These are phyloP conservation scores for Phoma sp. DNA, from an alignment of 2,329 filamentous ascomycete species.

Conservation along the genomic window DNA sequence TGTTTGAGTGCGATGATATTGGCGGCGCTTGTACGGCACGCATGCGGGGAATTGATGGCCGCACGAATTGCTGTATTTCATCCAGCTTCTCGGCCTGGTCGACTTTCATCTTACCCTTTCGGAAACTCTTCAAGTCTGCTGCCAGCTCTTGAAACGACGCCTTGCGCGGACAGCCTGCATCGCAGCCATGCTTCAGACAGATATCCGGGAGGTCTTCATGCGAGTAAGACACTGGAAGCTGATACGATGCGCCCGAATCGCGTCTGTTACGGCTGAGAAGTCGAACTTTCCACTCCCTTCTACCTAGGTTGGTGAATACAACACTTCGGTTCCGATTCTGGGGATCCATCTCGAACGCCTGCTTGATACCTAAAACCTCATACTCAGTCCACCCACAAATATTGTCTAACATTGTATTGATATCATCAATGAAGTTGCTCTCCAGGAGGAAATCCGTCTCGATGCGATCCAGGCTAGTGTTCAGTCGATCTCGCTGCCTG, in stretches of 20 bases:
- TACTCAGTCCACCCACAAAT: conserved; percentile 5
- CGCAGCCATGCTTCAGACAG: conserved; percentile 2
- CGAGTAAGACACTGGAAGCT: not conserved
- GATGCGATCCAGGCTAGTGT: conserved; percentile 8
- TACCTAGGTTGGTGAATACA: not conserved
- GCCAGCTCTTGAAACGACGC: not conserved
- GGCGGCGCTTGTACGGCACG: not conserved
- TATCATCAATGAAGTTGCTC: conserved; percentile 13
- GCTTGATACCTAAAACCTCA: not conserved
- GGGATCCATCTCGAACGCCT: conserved; percentile 7
- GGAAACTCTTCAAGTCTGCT: not conserved
- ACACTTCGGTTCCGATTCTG: conserved; percentile 2
- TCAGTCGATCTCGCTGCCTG: not conserved
- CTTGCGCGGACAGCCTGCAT: conserved; percentile 1
- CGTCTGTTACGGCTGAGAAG: not conserved
- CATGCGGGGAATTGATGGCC: too few species aligned
- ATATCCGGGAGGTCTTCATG: not conserved
- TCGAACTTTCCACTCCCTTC: not conserved
- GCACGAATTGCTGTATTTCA: too few species aligned
- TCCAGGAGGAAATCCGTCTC: conserved; percentile 11
- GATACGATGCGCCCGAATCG: not conserved
- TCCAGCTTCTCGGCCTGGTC: too few species aligned
- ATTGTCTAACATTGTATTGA: conserved; percentile 20
- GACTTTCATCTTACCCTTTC: not conserved
- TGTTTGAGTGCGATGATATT: not conserved